A percentile compares a stretch with the other conserved stretches of the same genome.
Evolutionary conservation across 169 alveolate genomes (phyloP).

Genomic region (Plasmodium blacklocki): DNA sequence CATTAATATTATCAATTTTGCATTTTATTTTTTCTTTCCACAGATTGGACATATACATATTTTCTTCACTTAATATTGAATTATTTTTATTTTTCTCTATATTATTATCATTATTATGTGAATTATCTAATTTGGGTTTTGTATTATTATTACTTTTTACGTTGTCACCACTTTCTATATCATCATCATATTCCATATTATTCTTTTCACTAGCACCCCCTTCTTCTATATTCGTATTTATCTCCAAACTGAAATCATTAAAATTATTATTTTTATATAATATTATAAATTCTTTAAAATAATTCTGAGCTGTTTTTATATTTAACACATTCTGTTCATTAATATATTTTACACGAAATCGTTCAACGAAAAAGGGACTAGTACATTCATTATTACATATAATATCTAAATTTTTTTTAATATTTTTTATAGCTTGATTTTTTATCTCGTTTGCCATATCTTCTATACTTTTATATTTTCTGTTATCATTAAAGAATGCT

Average conservation of each 20-base stretch:
- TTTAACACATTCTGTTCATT: slow-evolving; percentile 55
- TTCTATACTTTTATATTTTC: slow-evolving; percentile 53
- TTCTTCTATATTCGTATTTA: slow-evolving; percentile 43
- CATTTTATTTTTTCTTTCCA: slow-evolving; percentile 76
- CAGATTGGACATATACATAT: slow-evolving; percentile 11
- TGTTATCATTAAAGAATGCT: slow-evolving; percentile 33
- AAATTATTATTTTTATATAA: slow-evolving; percentile 52
- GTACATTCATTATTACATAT: slow-evolving; percentile 75
- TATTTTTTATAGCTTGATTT: slow-evolving; percentile 33
- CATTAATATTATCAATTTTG: slow-evolving; percentile 64
- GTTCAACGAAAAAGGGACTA: slow-evolving; percentile 66
- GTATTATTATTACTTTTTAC: background rate
- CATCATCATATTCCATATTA: background rate
- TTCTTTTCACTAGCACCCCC: background rate
- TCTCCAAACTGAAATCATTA: slow-evolving; percentile 58
- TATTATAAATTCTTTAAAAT: slow-evolving; percentile 60
- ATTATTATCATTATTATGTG: background rate
- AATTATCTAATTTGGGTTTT: background rate
- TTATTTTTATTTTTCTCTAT: background rate
- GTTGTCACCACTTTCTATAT: background rate
- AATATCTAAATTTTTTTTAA: slow-evolving; percentile 40
- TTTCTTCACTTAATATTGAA: background rate
- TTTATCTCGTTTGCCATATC: slow-evolving; percentile 75
- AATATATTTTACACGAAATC: slow-evolving; percentile 56
- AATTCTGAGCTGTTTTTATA: slow-evolving; percentile 50